Evolutionary conservation across 2,329 filamentous ascomycete genomes (phyloP), one percentile per base, ranked within the genome.

Genomic region (Alternaria atra): DNA sequence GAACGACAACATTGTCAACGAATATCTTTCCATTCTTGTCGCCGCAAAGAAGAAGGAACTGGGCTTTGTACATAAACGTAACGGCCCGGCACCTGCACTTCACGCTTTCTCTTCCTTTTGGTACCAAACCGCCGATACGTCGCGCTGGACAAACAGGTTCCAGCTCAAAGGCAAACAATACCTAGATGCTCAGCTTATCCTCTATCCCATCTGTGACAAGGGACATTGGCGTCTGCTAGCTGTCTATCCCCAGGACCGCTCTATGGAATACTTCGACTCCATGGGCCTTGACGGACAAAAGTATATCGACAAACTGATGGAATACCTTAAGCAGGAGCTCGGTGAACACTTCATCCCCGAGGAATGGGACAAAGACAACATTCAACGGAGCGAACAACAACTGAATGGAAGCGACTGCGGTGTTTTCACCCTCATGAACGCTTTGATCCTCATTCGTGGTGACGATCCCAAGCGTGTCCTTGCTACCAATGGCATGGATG

Each of bases 1-100:
- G 6, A 93, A 94, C 65, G 91, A 94, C 74, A 89, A 91, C 67
- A 86, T 91, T 52, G 86, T 94, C 68, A 91, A 92, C 68, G 86
- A 86, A 13, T 86, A 87, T 48, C 82, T 93, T 27, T 78, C 84
- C 29, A 85, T 87, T 71, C 79, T 93, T 13, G 87, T 89, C 48
- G 81, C 83, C 15, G 84, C 84, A 51, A 79, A 89, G 67, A 91
- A 91, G 68, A 75, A 82, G 27, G 80, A 82, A 17, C 83, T 83
- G 27, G 85, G 86, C n/a, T 78, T 70, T 40, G 80, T 84, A 55
- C 81, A 75, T 69, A 90, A 90, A 72, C 79, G 59, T 79, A 84
- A 66, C 15, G 87, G 87, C 27, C 76, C 77, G 12, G 83, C 85
- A 3, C 88, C 90, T 6, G 87, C 87, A 57, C 89, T 87, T 63